These are phyloP conservation scores for Cutaneotrichosporon daszewskae DNA, from an alignment of 1,284 basidiomycete genomes.

Conservation along the genomic window DNA sequence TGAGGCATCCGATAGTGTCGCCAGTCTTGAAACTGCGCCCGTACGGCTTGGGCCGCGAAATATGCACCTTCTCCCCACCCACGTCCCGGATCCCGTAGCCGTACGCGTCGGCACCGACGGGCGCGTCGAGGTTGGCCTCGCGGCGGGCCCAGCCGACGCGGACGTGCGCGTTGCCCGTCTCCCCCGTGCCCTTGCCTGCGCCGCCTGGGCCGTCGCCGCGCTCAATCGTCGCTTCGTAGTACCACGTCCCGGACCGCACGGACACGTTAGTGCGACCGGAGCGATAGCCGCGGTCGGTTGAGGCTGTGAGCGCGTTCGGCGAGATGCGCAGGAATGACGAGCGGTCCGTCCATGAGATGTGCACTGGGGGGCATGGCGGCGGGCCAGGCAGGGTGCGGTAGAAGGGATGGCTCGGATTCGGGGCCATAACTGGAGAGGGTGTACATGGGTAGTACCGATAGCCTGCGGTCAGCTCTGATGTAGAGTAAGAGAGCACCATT, in stretches of 20 bases:
- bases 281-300: slow-evolving; percentile 83
- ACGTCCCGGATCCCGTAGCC: slow-evolving; percentile 88
- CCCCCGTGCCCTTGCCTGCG: slow-evolving; percentile 47
- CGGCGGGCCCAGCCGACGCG: slow-evolving; percentile 86
- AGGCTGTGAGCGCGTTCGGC: slow-evolving; percentile 67
- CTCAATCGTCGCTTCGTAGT: slow-evolving; percentile 80
- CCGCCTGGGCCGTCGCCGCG: slow-evolving; percentile 56
- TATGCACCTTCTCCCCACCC: slow-evolving; percentile 80
- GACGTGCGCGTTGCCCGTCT: slow-evolving; percentile 58
- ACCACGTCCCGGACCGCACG: slow-evolving; percentile 86
- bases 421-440: slow-evolving; percentile 39
- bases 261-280: slow-evolving; percentile 85
- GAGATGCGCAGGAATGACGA: slow-evolving; percentile 64
- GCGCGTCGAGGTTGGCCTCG: slow-evolving; percentile 86
- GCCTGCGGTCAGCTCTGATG: slow-evolving; percentile 12
- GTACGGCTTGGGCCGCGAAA: slow-evolving; percentile 75
- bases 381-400: slow-evolving; percentile 41
- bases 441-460: slow-evolving; percentile 50
- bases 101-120: slow-evolving; percentile 89
- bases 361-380: slow-evolving; percentile 33
- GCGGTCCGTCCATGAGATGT: slow-evolving; percentile 52
- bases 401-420: slow-evolving; percentile 34
- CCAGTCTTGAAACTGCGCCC: slow-evolving; percentile 67
- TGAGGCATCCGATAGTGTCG: slow-evolving; percentile 76
- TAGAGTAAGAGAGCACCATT: slow-evolving; percentile 19